Evolutionary conservation across 2,329 filamentous ascomycete species (phyloP), one percentile per base, ranked within the genome.

Genomic region (Xylaria sp.): DNA sequence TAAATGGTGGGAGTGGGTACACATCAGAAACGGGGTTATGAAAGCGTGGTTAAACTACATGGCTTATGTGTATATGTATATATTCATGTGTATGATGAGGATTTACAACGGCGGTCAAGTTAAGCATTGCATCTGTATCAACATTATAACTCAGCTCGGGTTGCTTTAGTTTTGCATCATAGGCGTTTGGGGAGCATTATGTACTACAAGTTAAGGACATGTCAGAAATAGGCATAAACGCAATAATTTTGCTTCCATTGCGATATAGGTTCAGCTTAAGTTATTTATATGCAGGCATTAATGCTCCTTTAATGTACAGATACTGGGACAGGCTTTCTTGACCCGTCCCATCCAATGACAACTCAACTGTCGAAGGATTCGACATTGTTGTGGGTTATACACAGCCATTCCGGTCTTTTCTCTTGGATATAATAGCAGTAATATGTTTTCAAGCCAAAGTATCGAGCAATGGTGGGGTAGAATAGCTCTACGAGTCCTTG

Each of bases 401-500:
- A 63, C 7, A 10, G 51, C 43, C 39, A 25, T 10, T 13, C 1
- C 12, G 31, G 2, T 13, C 55, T 33, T 23, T 20, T 9, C 8
- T 36, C 36, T 25, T n/a, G 12, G 20, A 33, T 48, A 25, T 41
- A 7, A 6, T 51, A 46, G 12, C 4, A 20, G 36, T 20, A 8
- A 9, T 55, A 15, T 3, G 36, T 33, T 55, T 28, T 15, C 4
- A 39, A 15, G 20, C 9, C 23, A 31, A 13, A 8, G 13, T 36
- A 13, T 61, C 3, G 12, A 31, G 13, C 62, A 48, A 8, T 15
- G n/a, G 18, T 23, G n/a, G 4, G 6, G 18, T 33, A 55, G 31
- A n/a, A 3, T 20, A 51, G 2, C 25, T 54, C 49, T 68, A 71
- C 6, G 41, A 9, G 59, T 55, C 49, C 36, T 72, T 68, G 6